Evolutionary conservation across 129 eudicot genomes (phyloP).

Genomic region (Chrysanthemum seticuspe): DNA sequence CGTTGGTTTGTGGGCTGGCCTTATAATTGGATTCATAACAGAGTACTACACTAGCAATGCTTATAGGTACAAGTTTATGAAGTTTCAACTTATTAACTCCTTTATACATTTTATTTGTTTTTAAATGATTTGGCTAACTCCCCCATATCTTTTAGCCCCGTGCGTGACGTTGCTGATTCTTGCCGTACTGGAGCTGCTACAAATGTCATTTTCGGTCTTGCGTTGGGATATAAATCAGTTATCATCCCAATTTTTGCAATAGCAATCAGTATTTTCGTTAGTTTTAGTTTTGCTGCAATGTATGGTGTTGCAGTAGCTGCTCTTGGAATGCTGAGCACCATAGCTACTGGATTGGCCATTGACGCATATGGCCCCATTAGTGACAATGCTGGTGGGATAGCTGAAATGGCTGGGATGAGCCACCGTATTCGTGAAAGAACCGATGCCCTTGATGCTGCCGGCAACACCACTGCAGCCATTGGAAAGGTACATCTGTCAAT

Average conservation of each 20-base stretch:
- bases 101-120: too few relatives aligned
- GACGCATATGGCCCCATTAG: conserved; percentile 93
- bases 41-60: conserved; percentile 88
- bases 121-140: background rate
- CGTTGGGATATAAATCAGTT: conserved; percentile 82
- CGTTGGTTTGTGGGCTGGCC: conserved; percentile 96
- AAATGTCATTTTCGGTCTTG: conserved; percentile 78
- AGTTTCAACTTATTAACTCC: background rate
- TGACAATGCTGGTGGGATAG: conserved; percentile 91
- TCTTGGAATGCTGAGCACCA: conserved; percentile 85
- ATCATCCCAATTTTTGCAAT: conserved; percentile 82
- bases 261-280: conserved; percentile 69
- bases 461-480: conserved; percentile 88
- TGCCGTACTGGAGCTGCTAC: conserved; percentile 93
- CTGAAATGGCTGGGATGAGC: conserved; percentile 95
- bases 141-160: conserved; percentile 55
- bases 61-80: conserved; percentile 48
- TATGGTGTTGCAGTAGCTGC: conserved; percentile 87
- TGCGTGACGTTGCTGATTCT: conserved; percentile 85
- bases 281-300: conserved; percentile 82
- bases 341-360: conserved; percentile 84
- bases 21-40: conserved; percentile 72
- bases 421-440: conserved; percentile 79
- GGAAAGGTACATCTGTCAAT: conserved; percentile 53
- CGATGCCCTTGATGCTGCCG: conserved; percentile 90